Base-by-base conservation (phyloP, 2,329 filamentous ascomycete genomes). In the Mariannaea sp. region DNA sequence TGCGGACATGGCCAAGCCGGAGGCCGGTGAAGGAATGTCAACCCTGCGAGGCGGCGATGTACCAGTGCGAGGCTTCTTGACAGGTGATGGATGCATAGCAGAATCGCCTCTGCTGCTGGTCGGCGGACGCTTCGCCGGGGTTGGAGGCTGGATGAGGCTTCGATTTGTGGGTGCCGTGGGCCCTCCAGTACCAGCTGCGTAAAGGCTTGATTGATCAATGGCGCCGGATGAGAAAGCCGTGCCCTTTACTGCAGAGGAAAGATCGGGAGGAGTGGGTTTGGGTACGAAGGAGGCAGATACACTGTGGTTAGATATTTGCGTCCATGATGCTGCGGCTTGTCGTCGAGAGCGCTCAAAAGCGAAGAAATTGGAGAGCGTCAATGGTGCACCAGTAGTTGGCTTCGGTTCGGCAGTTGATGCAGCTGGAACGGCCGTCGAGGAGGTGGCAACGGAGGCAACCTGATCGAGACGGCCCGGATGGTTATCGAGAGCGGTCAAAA, bases 11-110 rank as follows among this genome's bases (percentile, higher is more conserved):
- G 55, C 64, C 61, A 53, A 66, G 59, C 47, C 46, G n/a, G 49
- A 39, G 7, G 53, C 45, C 41, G 56, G 27, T 65, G 62, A 39
- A 42, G 72, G 70, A 24, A 82, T 70, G 22, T 80, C 74, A 48
- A 80, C 71, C 41, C 67, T 73, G 24, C 72, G 68, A 8, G 79
- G 77, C 13, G 78, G 75, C 10, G 73, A 73, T 4, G 77, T 72
- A 44, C 79, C 78, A 24, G 71, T 75, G 43, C 77, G 74, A 57
- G 75, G 68, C 66, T 77, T 82, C 68, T 82, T 83, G 19, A 70
- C 56, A 8, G 72, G 71, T 6, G 67, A 69, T 3, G 68, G 65
- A 43, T 73, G 64, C 71, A 73, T 74, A 45, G 49, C 54, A 32
- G 56, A 43, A 33, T 67, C 68, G 35, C 57, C 53, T 58, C 56